A percentile compares a stretch with the other conserved stretches of the same genome.
These are phyloP conservation scores for Thielaviopsis cerberus DNA, from an alignment of 2,329 filamentous ascomycete genomes.

Conservation along the genomic window DNA sequence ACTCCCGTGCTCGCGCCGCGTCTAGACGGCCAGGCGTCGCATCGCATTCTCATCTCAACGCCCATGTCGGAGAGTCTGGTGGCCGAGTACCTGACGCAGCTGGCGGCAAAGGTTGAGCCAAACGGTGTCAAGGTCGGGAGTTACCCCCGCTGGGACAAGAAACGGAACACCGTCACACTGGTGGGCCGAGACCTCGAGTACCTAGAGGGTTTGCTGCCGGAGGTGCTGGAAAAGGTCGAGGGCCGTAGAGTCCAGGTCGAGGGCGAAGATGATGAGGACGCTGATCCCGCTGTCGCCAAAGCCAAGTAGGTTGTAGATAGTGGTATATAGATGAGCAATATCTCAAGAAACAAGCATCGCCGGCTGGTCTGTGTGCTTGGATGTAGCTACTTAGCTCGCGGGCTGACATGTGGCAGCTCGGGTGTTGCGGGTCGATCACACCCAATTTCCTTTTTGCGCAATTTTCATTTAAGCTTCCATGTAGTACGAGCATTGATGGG, in stretches of 20 bases:
- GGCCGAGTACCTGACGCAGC: slow-evolving; percentile 61
- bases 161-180: slow-evolving; percentile 73
- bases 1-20: slow-evolving; percentile 53
- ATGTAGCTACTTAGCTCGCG: background rate
- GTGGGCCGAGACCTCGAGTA: slow-evolving; percentile 59
- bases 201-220: slow-evolving; percentile 52
- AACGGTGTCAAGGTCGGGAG: slow-evolving; percentile 83
- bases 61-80: slow-evolving; percentile 73
- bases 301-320: background rate
- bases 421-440: background rate
- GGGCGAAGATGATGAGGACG: slow-evolving; percentile 42
- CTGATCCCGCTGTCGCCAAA: background rate
- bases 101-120: slow-evolving; percentile 54
- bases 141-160: slow-evolving; percentile 83
- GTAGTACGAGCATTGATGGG: background rate
- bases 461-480: background rate
- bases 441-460: background rate
- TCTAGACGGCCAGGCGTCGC: slow-evolving; percentile 54
- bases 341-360: background rate
- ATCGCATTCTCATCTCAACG: slow-evolving; percentile 67
- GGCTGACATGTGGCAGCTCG: background rate
- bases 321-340: no score
- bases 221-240: slow-evolving; percentile 53
- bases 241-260: slow-evolving; percentile 53
- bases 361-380: background rate